A percentile compares a stretch with the other conserved stretches of the same genome.
These are phyloP conservation scores for sorghum (Sorghum bicolor) DNA, from an alignment of 176 grass and related monocot genomes.

Conservation along the genomic window DNA sequence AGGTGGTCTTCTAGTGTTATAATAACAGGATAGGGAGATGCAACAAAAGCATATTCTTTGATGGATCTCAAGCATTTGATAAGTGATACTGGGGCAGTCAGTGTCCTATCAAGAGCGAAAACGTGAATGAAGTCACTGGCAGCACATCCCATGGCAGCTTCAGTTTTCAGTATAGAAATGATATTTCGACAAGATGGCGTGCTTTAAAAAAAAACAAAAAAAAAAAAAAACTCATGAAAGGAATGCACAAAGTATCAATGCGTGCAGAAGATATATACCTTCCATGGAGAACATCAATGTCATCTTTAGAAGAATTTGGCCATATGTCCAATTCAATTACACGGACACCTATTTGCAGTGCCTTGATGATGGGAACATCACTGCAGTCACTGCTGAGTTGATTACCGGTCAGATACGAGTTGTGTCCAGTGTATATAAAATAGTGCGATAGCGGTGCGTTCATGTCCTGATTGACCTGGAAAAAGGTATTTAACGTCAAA, in stretches of 20 bases:
- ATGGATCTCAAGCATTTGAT: slow-evolving; percentile 89
- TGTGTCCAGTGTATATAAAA: slow-evolving; percentile 96
- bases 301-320: slow-evolving; percentile 94
- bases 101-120: slow-evolving; percentile 62
- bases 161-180: slow-evolving; percentile 1
- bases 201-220: not conserved
- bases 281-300: slow-evolving; percentile 92
- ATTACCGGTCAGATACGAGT: slow-evolving; percentile 92
- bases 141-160: not conserved
- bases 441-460: slow-evolving; percentile 83
- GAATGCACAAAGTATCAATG: not conserved
- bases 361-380: slow-evolving; percentile 93
- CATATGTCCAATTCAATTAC: slow-evolving; percentile 98
- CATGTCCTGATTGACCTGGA: slow-evolving; percentile 94
- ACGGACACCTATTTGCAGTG: slow-evolving; percentile 79
- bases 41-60: slow-evolving; percentile 90
- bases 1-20: slow-evolving; percentile 99
- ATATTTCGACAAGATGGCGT: not conserved
- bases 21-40: slow-evolving; percentile 95
- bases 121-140: slow-evolving; percentile 22
- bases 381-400: slow-evolving; percentile 99
- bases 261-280: slow-evolving; percentile 43
- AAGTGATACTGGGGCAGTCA: slow-evolving; percentile 88
- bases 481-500: slow-evolving; percentile 23
- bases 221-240: not conserved